These are phyloP conservation scores for Verticillium zaregamsianum DNA, from an alignment of 2,329 filamentous ascomycete genomes.

Conservation along the genomic window DNA sequence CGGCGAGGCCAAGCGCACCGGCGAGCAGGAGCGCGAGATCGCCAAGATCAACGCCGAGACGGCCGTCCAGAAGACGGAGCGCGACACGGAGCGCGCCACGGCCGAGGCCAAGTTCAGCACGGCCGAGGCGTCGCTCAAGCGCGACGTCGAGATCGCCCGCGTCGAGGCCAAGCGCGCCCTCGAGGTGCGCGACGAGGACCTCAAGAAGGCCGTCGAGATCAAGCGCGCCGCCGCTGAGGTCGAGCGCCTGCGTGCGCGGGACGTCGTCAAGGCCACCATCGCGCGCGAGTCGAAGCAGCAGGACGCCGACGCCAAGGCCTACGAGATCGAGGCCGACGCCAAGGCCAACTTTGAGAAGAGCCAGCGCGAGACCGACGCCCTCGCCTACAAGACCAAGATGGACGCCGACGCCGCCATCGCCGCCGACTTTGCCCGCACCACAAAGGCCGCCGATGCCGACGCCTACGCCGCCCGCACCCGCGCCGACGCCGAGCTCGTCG, in stretches of 20 bases:
- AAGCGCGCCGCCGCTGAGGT: slow-evolving; percentile 77
- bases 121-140: slow-evolving; percentile 66
- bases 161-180: slow-evolving; percentile 70
- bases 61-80: slow-evolving; percentile 77
- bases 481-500: slow-evolving; percentile 42
- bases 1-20: slow-evolving; percentile 72
- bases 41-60: slow-evolving; percentile 86
- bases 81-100: slow-evolving; percentile 73
- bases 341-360: slow-evolving; percentile 48
- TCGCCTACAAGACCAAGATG: slow-evolving; percentile 42
- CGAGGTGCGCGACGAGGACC: slow-evolving; percentile 73
- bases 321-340: slow-evolving; percentile 61
- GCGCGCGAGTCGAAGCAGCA: slow-evolving; percentile 64
- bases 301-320: slow-evolving; percentile 61
- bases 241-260: slow-evolving; percentile 71
- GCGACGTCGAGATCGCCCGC: slow-evolving; percentile 70
- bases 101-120: slow-evolving; percentile 75
- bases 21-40: slow-evolving; percentile 79
- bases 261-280: slow-evolving; percentile 75
- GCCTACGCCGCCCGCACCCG: slow-evolving; percentile 42
- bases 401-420: slow-evolving; percentile 33
- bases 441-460: slow-evolving; percentile 43
- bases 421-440: slow-evolving; percentile 29
- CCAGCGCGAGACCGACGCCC: slow-evolving; percentile 48
- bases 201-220: slow-evolving; percentile 73